Evolutionary conservation across 768 basidiomycete species (phyloP), one percentile per base, ranked within the genome.

Genomic region (Royoungia palumana): DNA sequence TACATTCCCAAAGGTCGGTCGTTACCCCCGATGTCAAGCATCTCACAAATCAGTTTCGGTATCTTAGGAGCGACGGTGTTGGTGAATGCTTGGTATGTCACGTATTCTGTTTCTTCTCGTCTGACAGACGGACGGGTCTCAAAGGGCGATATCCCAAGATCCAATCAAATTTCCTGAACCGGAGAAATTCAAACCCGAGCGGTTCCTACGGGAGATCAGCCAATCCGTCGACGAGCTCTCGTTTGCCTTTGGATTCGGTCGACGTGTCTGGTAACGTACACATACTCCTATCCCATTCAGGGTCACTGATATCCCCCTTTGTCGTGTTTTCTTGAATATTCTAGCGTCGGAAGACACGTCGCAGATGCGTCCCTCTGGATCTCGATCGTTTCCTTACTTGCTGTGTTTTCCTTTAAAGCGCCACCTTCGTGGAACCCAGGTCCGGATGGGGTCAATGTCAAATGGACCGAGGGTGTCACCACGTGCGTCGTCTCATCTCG

Each of bases 1-100:
- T 54, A 76, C 6, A 83, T 83, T 36, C 79, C 82, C 10, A 70
- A 72, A 53, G 80, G 78, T 54, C 62, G 74, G 21, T 32, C 19
- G 12, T 37, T 27, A 35, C 19, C 32, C 17, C 21, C 40, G 37
- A 17, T 37, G 38, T 12, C 45, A 32, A 49, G 24, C 35, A 32
- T 2, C 28, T 38, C 7, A 19, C 22, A 28, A 12, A 53, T 14
- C 14, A 2, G 38, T 20, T 32, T 13, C 21, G 25, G 11, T 25
- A 5, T 32, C 28, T 19, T 16, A 57, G 63, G 65, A 2, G 60
- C 52, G n/a, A 64, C 51, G 1, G 56, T 55, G 24, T 4, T 62
- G 17, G 37, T 27, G 10, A 67, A 65, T 34, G 41, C 53, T 10
- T 57, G 60, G 63, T 59, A 39, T 5, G 48, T 46, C 20, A 12